Conservation (phyloP, 495 filamentous ascomycete species). For the Neurospora tetrasperma region DNA sequence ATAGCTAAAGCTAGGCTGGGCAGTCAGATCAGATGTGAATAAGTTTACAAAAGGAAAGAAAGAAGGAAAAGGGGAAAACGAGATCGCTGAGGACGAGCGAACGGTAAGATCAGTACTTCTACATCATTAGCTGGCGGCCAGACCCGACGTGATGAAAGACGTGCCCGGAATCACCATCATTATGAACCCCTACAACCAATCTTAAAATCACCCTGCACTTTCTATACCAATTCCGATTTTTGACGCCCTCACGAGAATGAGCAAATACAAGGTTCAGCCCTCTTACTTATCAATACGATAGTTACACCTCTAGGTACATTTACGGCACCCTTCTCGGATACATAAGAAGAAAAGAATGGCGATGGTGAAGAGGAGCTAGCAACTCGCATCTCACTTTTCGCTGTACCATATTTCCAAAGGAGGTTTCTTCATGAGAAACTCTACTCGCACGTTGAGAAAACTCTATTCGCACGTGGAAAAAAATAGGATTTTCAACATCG, state of each 20-base stretch:
- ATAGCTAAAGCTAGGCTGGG: neutral
- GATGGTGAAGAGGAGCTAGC: neutral
- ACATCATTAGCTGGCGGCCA: neutral
- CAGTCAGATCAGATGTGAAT: neutral
- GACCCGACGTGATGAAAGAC: neutral
- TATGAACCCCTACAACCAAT: neutral
- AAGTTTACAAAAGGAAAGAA: neutral
- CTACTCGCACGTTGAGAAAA: too few relatives aligned
- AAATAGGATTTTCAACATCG: too few relatives aligned
- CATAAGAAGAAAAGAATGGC: neutral
- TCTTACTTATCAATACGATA: neutral
- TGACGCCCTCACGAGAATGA: neutral
- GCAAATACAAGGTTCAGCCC: neutral
- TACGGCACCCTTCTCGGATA: neutral
- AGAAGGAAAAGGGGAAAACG: neutral
- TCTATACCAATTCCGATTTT: neutral
- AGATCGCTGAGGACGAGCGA: neutral
- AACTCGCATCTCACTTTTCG: neutral
- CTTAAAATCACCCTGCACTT: neutral
- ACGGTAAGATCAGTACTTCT: neutral
- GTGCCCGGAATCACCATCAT: neutral
- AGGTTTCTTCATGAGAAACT: neutral
- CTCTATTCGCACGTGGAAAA: too few relatives aligned
- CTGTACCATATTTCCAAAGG: neutral
- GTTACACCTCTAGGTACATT: neutral